These are phyloP conservation scores for Rhipidocladum racemiflorum DNA, from an alignment of 176 grass and related monocot species.

Conservation along the genomic window DNA sequence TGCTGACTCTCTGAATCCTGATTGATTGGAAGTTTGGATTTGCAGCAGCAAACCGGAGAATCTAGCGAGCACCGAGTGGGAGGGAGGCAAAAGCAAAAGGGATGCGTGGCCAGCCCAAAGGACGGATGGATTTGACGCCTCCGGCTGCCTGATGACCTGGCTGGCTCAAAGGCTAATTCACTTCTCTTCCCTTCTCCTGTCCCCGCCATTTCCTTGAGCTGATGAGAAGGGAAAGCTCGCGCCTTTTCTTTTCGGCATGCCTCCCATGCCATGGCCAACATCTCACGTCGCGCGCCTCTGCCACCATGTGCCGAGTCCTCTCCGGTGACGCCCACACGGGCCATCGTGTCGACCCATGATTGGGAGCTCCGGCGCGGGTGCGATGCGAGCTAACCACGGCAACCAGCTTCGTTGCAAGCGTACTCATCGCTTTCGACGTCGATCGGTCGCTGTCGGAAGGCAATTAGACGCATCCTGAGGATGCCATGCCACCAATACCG, in stretches of 20 bases:
- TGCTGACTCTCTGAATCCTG: neutral
- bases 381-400: neutral
- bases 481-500: neutral
- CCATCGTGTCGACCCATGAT: neutral
- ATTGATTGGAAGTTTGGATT: neutral
- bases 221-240: neutral
- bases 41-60: neutral
- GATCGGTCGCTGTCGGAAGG: neutral
- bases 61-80: neutral
- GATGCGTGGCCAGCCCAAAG: neutral
- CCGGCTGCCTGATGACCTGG: neutral
- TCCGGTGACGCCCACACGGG: neutral
- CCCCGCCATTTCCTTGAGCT: neutral
- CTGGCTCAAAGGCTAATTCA: neutral
- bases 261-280: constrained; percentile 2
- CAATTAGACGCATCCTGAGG: neutral
- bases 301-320: neutral
- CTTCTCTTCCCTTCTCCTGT: neutral
- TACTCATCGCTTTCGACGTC: neutral
- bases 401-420: neutral
- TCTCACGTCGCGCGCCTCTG: neutral
- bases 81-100: constrained; percentile 1
- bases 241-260: neutral
- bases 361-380: constrained; percentile 15
- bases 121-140: neutral